Conservation (phyloP, 441 rosid genomes). For the Breynia disticha region DNA sequence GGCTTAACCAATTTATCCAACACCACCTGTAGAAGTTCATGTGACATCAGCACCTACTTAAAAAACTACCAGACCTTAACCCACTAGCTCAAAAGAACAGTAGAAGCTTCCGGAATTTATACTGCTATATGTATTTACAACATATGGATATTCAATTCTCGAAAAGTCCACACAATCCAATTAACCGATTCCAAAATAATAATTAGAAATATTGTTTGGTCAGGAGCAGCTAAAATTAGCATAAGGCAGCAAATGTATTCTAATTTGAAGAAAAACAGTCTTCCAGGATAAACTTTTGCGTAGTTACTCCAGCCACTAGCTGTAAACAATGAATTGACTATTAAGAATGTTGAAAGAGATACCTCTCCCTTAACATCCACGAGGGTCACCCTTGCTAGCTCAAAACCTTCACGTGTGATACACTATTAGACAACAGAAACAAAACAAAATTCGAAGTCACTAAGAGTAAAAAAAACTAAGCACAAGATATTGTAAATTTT, state of each 20-base stretch:
- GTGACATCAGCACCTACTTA: not conserved
- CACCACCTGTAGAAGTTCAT: slow-evolving; percentile 49
- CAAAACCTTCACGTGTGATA: slow-evolving; percentile 72
- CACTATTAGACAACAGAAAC: slow-evolving; percentile 38
- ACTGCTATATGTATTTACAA: no score
- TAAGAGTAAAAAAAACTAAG: no score
- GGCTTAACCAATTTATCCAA: slow-evolving; percentile 91
- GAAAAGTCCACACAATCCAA: no score
- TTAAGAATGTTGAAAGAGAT: slow-evolving; percentile 6
- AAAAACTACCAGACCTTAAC: not conserved
- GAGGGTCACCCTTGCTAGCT: slow-evolving; percentile 81
- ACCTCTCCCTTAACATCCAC: slow-evolving; percentile 87
- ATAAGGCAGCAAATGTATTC: not conserved
- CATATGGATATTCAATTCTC: no score
- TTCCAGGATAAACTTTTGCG: not conserved
- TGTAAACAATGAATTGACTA: no score
- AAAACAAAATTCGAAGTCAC: not conserved
- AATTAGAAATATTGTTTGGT: no score
- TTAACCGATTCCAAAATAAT: no score
- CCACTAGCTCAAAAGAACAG: not conserved
- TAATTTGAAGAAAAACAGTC: not conserved
- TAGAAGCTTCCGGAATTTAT: not conserved
- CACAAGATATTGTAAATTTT: no score
- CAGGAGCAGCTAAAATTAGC: not conserved
- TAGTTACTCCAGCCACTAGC: no score